Evolutionary conservation across 1,284 basidiomycete genomes (phyloP).

Genomic region (Coniophora puteana): DNA sequence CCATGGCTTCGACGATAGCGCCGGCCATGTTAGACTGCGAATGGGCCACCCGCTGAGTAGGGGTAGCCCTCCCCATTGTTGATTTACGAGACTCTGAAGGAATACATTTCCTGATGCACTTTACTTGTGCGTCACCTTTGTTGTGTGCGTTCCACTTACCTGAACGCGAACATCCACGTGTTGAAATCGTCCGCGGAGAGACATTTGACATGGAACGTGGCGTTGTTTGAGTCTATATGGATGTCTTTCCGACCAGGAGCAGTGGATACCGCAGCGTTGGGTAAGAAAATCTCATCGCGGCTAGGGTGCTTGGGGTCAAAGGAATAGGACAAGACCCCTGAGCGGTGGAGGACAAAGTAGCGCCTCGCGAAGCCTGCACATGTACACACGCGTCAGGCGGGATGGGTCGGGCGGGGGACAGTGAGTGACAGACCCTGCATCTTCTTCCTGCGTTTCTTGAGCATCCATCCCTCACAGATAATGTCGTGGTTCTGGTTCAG

Average conservation of each 20-base stretch:
- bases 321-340: constrained; percentile 73
- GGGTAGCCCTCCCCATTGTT: constrained; percentile 35
- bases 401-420: constrained; percentile 6
- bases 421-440: constrained; percentile 62
- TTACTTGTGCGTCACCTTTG: constrained; percentile 3
- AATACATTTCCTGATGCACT: constrained; percentile 51
- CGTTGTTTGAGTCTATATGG: constrained; percentile 71
- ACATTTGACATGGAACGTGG: constrained; percentile 80
- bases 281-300: constrained; percentile 66
- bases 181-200: constrained; percentile 67
- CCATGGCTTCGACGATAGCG: constrained; percentile 58
- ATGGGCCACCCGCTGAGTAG: constrained; percentile 37
- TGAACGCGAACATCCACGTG: constrained; percentile 69
- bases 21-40: constrained; percentile 43
- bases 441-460: constrained; percentile 81
- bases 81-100: constrained; percentile 46
- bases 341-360: constrained; percentile 65
- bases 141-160: constrained; percentile 36
- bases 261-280: constrained; percentile 72
- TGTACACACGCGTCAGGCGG: constrained; percentile 7
- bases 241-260: constrained; percentile 66
- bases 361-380: constrained; percentile 80
- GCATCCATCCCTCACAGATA: constrained; percentile 68
- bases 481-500: constrained; percentile 26
- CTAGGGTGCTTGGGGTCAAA: constrained; percentile 67